A percentile compares a stretch with the other conserved stretches of the same genome.
These are phyloP conservation scores for Podospora tetraspora DNA, from an alignment of 495 filamentous ascomycete species.

Conservation along the genomic window DNA sequence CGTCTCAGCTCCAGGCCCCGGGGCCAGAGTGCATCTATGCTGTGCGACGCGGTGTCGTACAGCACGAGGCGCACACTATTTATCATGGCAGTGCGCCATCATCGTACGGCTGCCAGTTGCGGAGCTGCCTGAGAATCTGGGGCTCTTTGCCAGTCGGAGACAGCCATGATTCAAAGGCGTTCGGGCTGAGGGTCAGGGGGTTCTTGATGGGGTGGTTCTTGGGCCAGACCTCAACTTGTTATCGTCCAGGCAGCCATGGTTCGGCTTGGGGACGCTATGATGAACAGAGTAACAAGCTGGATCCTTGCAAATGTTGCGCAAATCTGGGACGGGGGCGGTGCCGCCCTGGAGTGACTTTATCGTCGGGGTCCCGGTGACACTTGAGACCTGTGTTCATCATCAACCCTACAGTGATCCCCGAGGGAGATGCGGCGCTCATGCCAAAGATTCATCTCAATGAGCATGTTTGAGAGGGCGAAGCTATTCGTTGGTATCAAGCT, in stretches of 20 bases:
- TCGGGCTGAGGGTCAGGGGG: not conserved
- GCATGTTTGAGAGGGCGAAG: not conserved
- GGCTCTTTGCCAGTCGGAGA: not conserved
- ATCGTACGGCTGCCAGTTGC: not conserved
- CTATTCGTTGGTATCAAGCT: not conserved
- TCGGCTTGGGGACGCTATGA: not conserved
- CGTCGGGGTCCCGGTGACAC: not conserved
- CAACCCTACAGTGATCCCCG: not conserved
- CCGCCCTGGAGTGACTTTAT: not conserved
- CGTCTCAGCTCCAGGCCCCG: not conserved
- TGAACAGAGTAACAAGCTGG: no score
- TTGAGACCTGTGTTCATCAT: not conserved
- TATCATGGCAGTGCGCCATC: not conserved
- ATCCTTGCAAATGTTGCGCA: not conserved
- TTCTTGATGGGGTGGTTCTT: not conserved
- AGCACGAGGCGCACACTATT: not conserved
- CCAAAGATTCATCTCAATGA: not conserved
- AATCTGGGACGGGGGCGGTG: not conserved
- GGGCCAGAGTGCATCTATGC: not conserved
- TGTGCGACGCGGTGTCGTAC: not conserved
- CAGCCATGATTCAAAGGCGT: not conserved
- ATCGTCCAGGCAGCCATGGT: not conserved
- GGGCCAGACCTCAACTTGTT: not conserved
- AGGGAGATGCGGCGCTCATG: not conserved
- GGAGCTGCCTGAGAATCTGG: not conserved